Evolutionary conservation across 441 rosid species (phyloP).

Genomic region (Erysimum cheiri): DNA sequence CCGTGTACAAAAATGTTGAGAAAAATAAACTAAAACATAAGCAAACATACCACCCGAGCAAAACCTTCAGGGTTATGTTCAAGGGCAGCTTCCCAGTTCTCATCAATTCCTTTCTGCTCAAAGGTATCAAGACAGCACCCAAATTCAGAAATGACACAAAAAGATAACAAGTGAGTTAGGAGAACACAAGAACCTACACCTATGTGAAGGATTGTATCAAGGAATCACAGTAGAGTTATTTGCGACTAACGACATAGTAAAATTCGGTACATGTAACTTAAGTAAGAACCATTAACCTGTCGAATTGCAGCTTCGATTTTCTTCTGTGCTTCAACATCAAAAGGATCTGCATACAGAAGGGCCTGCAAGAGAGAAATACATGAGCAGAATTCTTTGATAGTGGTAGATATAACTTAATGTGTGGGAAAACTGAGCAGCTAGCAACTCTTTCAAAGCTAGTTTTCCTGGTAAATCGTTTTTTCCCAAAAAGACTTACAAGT

Average conservation of each 20-base stretch:
- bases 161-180: not conserved
- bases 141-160: conserved; percentile 8
- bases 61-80: conserved; percentile 97
- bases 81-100: conserved; percentile 98
- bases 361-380: conserved; percentile 53
- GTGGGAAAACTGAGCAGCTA: conserved; percentile 5
- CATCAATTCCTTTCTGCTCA: conserved; percentile 97
- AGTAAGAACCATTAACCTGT: conserved; percentile 60
- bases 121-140: conserved; percentile 33
- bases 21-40: conserved; percentile 31
- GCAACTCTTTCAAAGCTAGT: conserved; percentile 6
- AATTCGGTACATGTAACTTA: not conserved
- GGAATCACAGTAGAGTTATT: conserved; percentile 9
- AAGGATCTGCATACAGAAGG: conserved; percentile 93
- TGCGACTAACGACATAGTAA: conserved; percentile 7
- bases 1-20: conserved; percentile 16
- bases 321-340: conserved; percentile 95
- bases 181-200: conserved; percentile 14
- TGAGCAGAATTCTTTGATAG: conserved; percentile 9
- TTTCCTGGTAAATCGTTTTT: not conserved
- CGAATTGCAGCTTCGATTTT: conserved; percentile 98
- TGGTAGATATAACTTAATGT: conserved; percentile 7
- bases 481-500: conserved; percentile 55
- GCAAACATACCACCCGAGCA: conserved; percentile 92
- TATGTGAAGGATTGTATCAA: conserved; percentile 7